Base-by-base conservation (phyloP, 371 early-diverging fungal species). In the Coemansia sp. region DNA sequence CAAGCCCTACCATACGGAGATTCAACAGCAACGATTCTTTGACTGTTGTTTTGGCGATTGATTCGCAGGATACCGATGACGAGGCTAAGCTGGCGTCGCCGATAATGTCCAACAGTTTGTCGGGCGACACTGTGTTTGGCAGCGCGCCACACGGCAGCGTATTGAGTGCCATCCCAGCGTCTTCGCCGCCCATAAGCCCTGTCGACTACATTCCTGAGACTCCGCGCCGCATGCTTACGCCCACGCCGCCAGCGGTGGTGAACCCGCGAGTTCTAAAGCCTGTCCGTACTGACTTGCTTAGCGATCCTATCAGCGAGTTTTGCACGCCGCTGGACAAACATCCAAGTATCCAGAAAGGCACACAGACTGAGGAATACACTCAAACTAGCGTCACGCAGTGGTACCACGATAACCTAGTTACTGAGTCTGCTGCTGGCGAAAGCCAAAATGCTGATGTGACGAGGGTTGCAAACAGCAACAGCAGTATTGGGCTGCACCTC, bases 231-330 rank as follows among this genome's bases (percentile, higher is more conserved):
- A 26, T 53, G 37, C 66, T 50, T 27, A 26, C 14, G 8, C 57
- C 31, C 8, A 18, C 16, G 11, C 26, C 27, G 16, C 53, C 53
- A 24, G 13, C 53, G 11, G 26, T 16, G 26, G 8, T 24, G 7
- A 13, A 18, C 14, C 21, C 16, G 26, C 4, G 50, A 1, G 13
- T 5, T 1, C 29, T 34, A 5, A 50, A 42, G 14, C 22, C 39
- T 22, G 31, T 13, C 47, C 29, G 53, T 10, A 45, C 58, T 18
- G 73, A 64, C n/a, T 66, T 72, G 13, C 26, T 65, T 1, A 64
- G 68, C 65, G 77, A 76, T 11, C 77, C 77, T n/a, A 76, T 76
- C 24, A 59, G 59, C 51, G 77, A 76, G 53, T 76, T 72, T 13
- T 42, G 57, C 40, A 48, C 77, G 18, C 72, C 60, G 14, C 18